Evolutionary conservation across 208 protist species (phyloP).

Genomic region (Trypanosoma theileri): DNA sequence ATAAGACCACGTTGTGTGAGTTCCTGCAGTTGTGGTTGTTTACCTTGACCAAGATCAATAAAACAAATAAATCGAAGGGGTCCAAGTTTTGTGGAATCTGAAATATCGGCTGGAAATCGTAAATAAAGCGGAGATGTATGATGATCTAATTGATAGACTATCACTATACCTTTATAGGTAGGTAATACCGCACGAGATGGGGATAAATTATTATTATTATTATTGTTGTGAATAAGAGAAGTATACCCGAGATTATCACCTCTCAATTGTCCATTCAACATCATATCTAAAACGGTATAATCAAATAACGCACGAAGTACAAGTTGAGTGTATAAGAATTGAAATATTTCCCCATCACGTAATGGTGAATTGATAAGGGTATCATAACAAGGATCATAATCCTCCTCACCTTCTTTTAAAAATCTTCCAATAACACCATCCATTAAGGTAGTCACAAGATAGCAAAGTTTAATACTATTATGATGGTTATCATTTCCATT

Average conservation of each 20-base stretch:
- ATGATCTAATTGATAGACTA: conserved; percentile 44
- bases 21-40: conserved; percentile 54
- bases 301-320: conserved; percentile 67
- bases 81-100: not conserved
- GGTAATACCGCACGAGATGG: conserved; percentile 4
- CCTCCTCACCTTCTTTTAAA: conserved; percentile 64
- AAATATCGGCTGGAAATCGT: conserved; percentile 46
- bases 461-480: conserved; percentile 52
- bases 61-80: conserved; percentile 72
- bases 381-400: conserved; percentile 85
- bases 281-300: conserved; percentile 79
- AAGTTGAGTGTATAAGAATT: conserved; percentile 83
- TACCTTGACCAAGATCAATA: conserved; percentile 85
- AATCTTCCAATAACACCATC: conserved; percentile 86
- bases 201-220: not conserved
- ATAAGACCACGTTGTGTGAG: conserved; percentile 57
- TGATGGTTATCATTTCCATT: not conserved
- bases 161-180: conserved; percentile 62
- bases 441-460: conserved; percentile 81
- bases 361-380: conserved; percentile 73
- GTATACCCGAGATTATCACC: conserved; percentile 85
- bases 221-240: conserved; percentile 25
- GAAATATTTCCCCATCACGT: conserved; percentile 72
- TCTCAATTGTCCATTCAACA: conserved; percentile 83
- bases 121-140: conserved; percentile 55